Evolutionary conservation across 805 yeast genomes (phyloP), one percentile per base, ranked within the genome.

Genomic region (Saccharomycopsis fibuligera): DNA sequence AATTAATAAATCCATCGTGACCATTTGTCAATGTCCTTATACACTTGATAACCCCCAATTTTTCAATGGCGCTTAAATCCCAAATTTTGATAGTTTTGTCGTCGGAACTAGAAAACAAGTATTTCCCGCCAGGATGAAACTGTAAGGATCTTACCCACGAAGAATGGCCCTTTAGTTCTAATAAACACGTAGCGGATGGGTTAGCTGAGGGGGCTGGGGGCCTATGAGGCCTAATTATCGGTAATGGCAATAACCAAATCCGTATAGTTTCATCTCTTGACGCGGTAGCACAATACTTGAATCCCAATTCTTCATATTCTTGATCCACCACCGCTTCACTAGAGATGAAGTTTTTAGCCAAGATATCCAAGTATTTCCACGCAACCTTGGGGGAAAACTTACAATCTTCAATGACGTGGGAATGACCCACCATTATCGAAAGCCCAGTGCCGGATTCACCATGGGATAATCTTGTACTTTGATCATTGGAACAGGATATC

Each of bases 101-200:
- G 62, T 90, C 98, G 16, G 90, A 73, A 16, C 84, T 82, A 40
- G 88, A 79, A 41, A 83, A 69, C 16, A 88, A 61, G 56, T 76
- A 79, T 35, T 79, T 70, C 0, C 93, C 95, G 56, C 77, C 79
- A 1, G 96, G 95, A 63, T 88, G 96, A 42, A 84, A 65, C 8
- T 68, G 68, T 4, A 89, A 58, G 5, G 79, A 75, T 53, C 83
- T 76, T 1, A 91, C 84, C 98, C 98, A 90, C 8, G 93, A 85
- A 44, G 79, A 78, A 63, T 90, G 97, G 2, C 93, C 96, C 5
- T 66, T 58, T 9, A 87, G 65, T 17, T 79, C 78, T 22, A 72
- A 69, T 1, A 87, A 58, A 23, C 77, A 66, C 57, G 70, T 73
- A 2, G 86, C 91, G 42, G 80, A 77, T 1, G 85, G 78, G 57